A percentile compares a stretch with the other conserved stretches of the same genome.
Evolutionary conservation across 2,329 filamentous ascomycete species (phyloP).

Genomic region (Venturia oleaginea): DNA sequence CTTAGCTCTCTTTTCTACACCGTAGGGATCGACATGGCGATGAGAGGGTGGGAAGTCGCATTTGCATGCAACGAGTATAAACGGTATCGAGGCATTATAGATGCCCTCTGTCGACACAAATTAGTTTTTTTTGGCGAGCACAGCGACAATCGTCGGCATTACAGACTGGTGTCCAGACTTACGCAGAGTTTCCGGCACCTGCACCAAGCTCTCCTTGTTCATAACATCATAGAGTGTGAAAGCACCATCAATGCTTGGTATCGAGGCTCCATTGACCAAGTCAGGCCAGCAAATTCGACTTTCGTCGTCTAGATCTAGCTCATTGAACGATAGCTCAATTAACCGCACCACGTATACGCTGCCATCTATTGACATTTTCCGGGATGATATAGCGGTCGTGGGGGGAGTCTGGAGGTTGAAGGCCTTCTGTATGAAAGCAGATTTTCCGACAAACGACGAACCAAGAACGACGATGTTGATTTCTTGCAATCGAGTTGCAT

Average conservation of each 20-base stretch:
- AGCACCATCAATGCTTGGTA: slow-evolving; percentile 72
- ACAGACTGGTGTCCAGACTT: slow-evolving; percentile 30
- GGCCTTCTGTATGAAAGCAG: slow-evolving; percentile 49
- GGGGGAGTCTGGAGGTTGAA: slow-evolving; percentile 43
- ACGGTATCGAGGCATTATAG: slow-evolving; percentile 62
- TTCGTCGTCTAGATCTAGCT: slow-evolving; percentile 41
- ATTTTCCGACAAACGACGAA: slow-evolving; percentile 46
- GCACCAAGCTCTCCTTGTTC: slow-evolving; percentile 63
- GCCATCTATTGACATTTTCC: slow-evolving; percentile 49
- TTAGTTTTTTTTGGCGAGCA: background rate
- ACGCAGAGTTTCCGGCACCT: slow-evolving; percentile 71
- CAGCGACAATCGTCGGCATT: background rate
- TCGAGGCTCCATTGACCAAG: slow-evolving; percentile 52
- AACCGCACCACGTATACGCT: slow-evolving; percentile 47
- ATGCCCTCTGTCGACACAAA: slow-evolving; percentile 53
- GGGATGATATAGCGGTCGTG: slow-evolving; percentile 34
- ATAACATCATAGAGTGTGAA: slow-evolving; percentile 83
- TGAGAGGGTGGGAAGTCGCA: slow-evolving; percentile 67
- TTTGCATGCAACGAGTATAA: slow-evolving; percentile 79
- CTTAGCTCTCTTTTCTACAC: slow-evolving; percentile 55
- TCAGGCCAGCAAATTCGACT: slow-evolving; percentile 49
- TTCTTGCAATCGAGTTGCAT: slow-evolving; percentile 34
- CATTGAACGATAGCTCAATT: slow-evolving; percentile 45
- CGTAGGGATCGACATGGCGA: slow-evolving; percentile 61
- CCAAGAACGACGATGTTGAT: slow-evolving; percentile 52